Percentiles rank a stretch among this genome's conserved stretches.
These are phyloP conservation scores for Fusarium sp. DNA, from an alignment of 2,329 filamentous ascomycete genomes.

Conservation along the genomic window DNA sequence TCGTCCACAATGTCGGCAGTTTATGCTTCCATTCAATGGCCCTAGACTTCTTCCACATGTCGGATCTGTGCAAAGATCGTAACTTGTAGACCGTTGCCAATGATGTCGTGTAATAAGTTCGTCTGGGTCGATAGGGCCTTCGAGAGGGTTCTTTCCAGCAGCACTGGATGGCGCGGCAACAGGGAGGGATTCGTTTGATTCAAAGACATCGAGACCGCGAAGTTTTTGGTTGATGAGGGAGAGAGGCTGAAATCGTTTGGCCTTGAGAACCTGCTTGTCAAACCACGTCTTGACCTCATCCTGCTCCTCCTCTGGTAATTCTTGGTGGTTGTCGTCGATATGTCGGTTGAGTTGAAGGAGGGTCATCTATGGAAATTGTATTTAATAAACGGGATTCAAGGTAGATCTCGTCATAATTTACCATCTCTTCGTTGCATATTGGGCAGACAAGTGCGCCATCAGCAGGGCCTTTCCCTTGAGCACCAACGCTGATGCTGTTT, in stretches of 20 bases:
- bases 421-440: slow-evolving; percentile 99
- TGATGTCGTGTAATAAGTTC: slow-evolving; percentile 88
- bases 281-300: slow-evolving; percentile 98
- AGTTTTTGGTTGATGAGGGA: slow-evolving; percentile 93
- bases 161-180: slow-evolving; percentile 45
- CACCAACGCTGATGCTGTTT: slow-evolving; percentile 78
- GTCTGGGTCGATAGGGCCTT: slow-evolving; percentile 76
- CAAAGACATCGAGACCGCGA: slow-evolving; percentile 91
- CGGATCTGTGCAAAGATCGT: slow-evolving; percentile 88
- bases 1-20: slow-evolving; percentile 91
- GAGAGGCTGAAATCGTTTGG: slow-evolving; percentile 91
- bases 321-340: slow-evolving; percentile 89
- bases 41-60: slow-evolving; percentile 84
- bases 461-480: slow-evolving; percentile 60
- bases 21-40: slow-evolving; percentile 82
- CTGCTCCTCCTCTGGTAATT: slow-evolving; percentile 86
- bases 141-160: slow-evolving; percentile 52
- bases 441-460: slow-evolving; percentile 82
- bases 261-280: slow-evolving; percentile 91
- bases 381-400: not conserved
- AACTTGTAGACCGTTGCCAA: slow-evolving; percentile 82
- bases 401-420: slow-evolving; percentile 51
- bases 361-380: slow-evolving; percentile 70
- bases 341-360: slow-evolving; percentile 88
- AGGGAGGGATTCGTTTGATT: slow-evolving; percentile 79